phyloP scores from a whole-genome alignment of 2,329 filamentous ascomycete species.

The Teratosphaeriaceae sp. region DNA sequence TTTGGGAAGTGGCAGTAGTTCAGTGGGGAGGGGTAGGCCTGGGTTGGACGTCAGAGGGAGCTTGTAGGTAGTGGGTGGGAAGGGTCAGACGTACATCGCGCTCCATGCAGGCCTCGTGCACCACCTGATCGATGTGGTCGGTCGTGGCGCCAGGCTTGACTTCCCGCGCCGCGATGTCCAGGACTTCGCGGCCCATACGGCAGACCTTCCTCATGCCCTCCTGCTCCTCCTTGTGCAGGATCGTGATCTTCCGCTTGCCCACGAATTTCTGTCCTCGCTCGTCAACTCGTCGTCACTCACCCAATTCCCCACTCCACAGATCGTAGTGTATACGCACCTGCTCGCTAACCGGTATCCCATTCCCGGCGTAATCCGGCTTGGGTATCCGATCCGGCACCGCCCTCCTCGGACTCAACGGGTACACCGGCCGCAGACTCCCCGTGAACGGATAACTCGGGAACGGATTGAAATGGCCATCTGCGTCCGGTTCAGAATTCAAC shows the following conservation, averaged over 20 bases:
- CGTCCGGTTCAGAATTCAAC: slow-evolving; percentile 82
- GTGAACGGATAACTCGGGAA: slow-evolving; percentile 84
- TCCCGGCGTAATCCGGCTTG: slow-evolving; percentile 79
- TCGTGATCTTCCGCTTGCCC: slow-evolving; percentile 72
- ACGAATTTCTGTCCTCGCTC: slow-evolving; percentile 33
- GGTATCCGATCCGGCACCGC: slow-evolving; percentile 72
- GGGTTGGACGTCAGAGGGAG: slow-evolving; percentile 4
- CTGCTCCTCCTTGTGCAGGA: slow-evolving; percentile 72
- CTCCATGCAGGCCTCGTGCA: slow-evolving; percentile 91
- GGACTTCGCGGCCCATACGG: slow-evolving; percentile 75
- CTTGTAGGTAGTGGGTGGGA: not conserved
- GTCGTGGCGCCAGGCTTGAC: slow-evolving; percentile 89
- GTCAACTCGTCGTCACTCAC: not conserved
- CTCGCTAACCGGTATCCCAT: slow-evolving; percentile 66
- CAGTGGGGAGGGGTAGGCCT: slow-evolving; percentile 91
- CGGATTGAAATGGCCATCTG: slow-evolving; percentile 82
- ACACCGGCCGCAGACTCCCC: slow-evolving; percentile 71
- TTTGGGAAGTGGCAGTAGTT: slow-evolving; percentile 98
- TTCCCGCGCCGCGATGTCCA: slow-evolving; percentile 83
- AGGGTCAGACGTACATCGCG: slow-evolving; percentile 58
- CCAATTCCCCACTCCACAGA: no score
- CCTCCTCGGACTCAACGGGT: slow-evolving; percentile 60
- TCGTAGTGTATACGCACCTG: slow-evolving; percentile 56
- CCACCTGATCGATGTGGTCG: slow-evolving; percentile 88
- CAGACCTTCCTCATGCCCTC: slow-evolving; percentile 93